phyloP scores from a whole-genome alignment of 495 filamentous ascomycete species.

The Trichocladium uniseriatum region DNA sequence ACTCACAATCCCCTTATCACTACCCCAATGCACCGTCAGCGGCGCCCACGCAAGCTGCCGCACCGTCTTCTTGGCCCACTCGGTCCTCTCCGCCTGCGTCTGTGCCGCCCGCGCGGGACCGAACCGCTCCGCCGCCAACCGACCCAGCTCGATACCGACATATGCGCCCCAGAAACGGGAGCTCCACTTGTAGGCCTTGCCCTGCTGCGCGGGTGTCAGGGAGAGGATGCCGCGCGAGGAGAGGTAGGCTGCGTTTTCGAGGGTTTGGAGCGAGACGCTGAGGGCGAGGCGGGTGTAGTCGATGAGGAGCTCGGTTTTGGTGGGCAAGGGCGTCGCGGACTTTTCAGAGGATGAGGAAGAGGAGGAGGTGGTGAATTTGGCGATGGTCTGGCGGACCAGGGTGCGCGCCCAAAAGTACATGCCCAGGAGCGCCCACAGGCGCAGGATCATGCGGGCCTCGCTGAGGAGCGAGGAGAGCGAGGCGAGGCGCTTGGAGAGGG shows the following conservation, averaged over 20 bases:
- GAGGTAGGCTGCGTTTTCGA: constrained; percentile 82
- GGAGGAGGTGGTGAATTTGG: constrained; percentile 4
- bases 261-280: constrained; percentile 59
- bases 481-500: constrained; percentile 35
- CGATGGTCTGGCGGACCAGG: constrained; percentile 30
- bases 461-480: constrained; percentile 45
- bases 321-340: neutral
- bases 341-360: neutral
- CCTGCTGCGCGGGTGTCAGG: constrained; percentile 43
- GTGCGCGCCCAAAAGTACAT: constrained; percentile 65
- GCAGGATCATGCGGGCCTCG: constrained; percentile 61
- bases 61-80: constrained; percentile 39
- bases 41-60: constrained; percentile 48
- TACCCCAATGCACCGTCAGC: constrained; percentile 70
- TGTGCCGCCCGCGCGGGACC: constrained; percentile 28
- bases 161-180: constrained; percentile 70
- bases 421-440: constrained; percentile 68
- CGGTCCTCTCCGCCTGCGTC: constrained; percentile 33
- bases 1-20: constrained; percentile 55
- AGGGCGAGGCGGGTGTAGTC: constrained; percentile 58
- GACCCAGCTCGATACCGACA: constrained; percentile 64
- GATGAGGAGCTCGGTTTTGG: constrained; percentile 41
- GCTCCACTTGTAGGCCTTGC: constrained; percentile 61
- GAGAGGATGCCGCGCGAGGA: constrained; percentile 57
- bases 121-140: constrained; percentile 45